Evolutionary conservation across 805 yeast genomes (phyloP).

Genomic region (Scheffersomyces lignosus): DNA sequence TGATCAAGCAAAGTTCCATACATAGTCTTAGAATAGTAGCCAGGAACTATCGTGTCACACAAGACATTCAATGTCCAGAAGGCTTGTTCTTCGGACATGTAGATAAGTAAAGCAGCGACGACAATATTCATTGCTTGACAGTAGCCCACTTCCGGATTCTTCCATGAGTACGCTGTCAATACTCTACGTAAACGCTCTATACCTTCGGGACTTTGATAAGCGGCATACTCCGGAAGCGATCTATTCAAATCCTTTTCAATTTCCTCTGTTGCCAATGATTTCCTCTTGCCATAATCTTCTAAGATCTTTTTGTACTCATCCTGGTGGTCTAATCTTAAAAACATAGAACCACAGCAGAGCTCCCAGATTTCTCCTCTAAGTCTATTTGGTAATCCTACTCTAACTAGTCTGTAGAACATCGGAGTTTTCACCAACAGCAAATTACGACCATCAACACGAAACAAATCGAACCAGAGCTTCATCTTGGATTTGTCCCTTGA

Average conservation of each 20-base stretch:
- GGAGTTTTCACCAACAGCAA: conserved; percentile 72
- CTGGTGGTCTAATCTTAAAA: conserved; percentile 60
- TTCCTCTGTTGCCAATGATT: conserved; percentile 88
- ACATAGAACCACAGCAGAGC: conserved; percentile 82
- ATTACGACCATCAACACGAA: conserved; percentile 81
- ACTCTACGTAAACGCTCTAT: conserved; percentile 83
- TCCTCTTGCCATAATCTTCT: conserved; percentile 58
- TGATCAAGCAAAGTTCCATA: conserved; percentile 95
- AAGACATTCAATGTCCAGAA: conserved; percentile 85
- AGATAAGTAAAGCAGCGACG: conserved; percentile 72
- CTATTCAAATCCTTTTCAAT: conserved; percentile 94
- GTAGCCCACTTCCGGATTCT: conserved; percentile 94
- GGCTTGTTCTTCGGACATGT: conserved; percentile 96
- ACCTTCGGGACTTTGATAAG: conserved; percentile 86
- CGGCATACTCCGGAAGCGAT: conserved; percentile 93
- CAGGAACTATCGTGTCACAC: conserved; percentile 87
- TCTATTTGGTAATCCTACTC: conserved; percentile 94
- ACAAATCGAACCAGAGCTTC: conserved; percentile 92
- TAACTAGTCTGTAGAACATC: conserved; percentile 74
- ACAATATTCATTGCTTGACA: conserved; percentile 99
- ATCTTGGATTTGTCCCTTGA: conserved; percentile 80
- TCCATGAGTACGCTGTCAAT: conserved; percentile 93
- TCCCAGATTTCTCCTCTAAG: conserved; percentile 98
- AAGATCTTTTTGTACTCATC: conserved; percentile 61
- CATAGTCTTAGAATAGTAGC: conserved; percentile 96